Evolutionary conservation across 2,329 filamentous ascomycete genomes (phyloP), one percentile per base, ranked within the genome.

Genomic region (Epicoccum sorghinum): DNA sequence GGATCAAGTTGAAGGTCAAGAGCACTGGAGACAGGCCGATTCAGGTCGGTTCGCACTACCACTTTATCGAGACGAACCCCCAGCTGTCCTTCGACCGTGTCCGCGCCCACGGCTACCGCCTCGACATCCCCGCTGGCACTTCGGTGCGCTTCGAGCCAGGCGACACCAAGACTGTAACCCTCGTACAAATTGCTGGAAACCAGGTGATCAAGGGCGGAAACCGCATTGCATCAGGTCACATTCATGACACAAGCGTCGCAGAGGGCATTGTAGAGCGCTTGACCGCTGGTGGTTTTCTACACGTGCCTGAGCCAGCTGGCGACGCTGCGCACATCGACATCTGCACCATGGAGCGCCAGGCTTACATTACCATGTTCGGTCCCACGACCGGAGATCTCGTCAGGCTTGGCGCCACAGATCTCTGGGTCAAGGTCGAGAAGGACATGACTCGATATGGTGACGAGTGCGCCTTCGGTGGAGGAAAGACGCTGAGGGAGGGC

Each of bases 41-140:
- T 57, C 93, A 97, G 81, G 82, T 90, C 55, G 93, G 93, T 29
- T 96, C 91, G 29, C 93, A 98, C 77, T 98, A 96, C 74, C 93
- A 97, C 77, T 96, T 98, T 73, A 86, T 96, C 69, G 93, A 98
- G 79, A 89, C 87, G n/a, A 98, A 98, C 75, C 90, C 92, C 0
- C 86, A 90, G 73, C 83, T 98, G 45, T 85, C 90, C 58, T 98
- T 98, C 73, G 93, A 98, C 76, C 90, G 93, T 24, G 79, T 85
- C 44, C 86, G 85, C 62, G 86, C 92, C 1, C 95, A 95, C 68
- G 93, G 93, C 5, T 96, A 86, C 76, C 85, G 92, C 9, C 82
- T 98, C 12, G 93, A 98, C 69, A 95, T 98, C 53, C 82, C 93
- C 1, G 92, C 93, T 0, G 93, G 93, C 32, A 97, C 93, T 0